Evolutionary conservation across 2,329 filamentous ascomycete genomes (phyloP).

Genomic region (Tolypocladium paradoxum): DNA sequence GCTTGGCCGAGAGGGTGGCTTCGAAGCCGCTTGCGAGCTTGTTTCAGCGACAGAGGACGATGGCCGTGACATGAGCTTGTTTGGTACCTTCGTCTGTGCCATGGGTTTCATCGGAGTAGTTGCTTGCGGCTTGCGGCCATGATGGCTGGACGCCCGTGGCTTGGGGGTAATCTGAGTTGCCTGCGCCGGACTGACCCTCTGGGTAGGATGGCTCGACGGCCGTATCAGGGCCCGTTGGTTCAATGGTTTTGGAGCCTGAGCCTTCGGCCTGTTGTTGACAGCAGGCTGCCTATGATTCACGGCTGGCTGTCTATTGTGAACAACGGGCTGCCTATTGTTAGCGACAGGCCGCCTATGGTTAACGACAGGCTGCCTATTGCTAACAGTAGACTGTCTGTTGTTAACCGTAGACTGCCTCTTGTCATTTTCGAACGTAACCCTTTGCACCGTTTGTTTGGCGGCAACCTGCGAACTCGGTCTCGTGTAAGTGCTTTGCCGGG

Average conservation of each 20-base stretch:
- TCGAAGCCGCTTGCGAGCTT: background rate
- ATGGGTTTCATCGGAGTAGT: background rate
- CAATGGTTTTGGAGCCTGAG: background rate
- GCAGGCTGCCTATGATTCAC: background rate
- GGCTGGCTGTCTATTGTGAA: background rate
- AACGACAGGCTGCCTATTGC: too few species aligned
- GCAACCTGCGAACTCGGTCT: background rate
- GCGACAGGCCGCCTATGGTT: background rate
- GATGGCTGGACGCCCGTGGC: background rate
- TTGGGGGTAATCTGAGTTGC: background rate
- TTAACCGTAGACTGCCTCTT: background rate
- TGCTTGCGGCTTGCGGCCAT: background rate
- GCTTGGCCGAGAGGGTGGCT: background rate
- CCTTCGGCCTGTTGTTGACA: background rate
- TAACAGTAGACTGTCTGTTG: background rate
- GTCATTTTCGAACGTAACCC: too few species aligned
- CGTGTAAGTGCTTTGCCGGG: background rate
- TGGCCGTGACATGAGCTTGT: background rate
- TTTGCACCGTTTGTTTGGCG: background rate
- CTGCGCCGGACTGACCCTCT: background rate
- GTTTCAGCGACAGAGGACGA: background rate
- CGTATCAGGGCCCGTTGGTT: background rate
- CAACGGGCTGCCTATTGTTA: background rate
- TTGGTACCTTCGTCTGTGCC: background rate
- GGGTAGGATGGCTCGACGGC: background rate